Evolutionary conservation across 192 early-diverging fungal species (phyloP).

Genomic region (Coemansia sp.): DNA sequence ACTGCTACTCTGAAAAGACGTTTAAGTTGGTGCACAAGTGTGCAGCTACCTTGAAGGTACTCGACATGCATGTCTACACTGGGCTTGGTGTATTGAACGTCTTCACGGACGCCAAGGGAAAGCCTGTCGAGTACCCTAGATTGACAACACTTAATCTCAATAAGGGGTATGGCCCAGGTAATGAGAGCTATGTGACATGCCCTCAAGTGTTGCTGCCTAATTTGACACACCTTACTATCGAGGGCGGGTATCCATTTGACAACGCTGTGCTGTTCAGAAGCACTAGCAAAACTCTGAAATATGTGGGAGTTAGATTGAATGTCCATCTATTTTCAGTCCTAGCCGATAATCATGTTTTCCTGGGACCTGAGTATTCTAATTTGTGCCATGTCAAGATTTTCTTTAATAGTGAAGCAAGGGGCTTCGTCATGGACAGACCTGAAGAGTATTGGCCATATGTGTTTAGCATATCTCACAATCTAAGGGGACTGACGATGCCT

Average conservation of each 20-base stretch:
- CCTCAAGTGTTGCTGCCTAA: background rate
- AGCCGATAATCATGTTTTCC: background rate
- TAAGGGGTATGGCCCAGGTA: too few relatives aligned
- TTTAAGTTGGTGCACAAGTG: background rate
- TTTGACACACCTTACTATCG: background rate
- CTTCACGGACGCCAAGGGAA: background rate
- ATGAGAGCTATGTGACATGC: background rate
- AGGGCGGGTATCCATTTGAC: background rate
- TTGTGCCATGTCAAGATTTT: background rate
- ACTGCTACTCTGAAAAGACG: background rate
- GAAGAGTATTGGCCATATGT: background rate
- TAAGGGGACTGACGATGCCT: background rate
- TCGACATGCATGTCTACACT: background rate
- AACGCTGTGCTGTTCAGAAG: background rate
- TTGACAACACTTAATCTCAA: background rate
- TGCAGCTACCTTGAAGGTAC: background rate
- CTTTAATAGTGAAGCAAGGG: background rate
- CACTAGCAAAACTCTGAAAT: background rate
- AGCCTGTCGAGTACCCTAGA: background rate
- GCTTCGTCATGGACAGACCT: background rate
- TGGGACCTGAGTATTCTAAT: background rate
- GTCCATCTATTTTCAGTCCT: background rate
- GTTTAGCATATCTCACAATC: background rate
- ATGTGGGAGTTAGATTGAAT: background rate
- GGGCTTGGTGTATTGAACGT: background rate